Conservation (phyloP, 768 basidiomycete species). For the Pleurotus sapidus region DNA sequence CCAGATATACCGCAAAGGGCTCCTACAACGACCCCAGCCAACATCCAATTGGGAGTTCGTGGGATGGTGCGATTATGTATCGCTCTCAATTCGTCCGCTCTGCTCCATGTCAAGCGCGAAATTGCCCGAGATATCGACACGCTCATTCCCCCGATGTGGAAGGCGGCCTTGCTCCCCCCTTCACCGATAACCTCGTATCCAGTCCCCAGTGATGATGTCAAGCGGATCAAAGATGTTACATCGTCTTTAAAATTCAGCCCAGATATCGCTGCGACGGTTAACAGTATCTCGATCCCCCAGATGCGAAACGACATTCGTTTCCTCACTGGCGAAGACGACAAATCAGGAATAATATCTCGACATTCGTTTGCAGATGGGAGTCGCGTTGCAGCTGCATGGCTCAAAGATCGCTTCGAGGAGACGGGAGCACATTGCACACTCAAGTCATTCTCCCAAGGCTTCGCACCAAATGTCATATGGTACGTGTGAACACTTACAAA, state of each 20-base stretch:
- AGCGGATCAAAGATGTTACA: conserved; percentile 57
- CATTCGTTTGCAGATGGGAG: conserved; percentile 79
- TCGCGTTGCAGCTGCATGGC: conserved; percentile 64
- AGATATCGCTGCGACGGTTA: conserved; percentile 61
- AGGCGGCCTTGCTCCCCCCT: conserved; percentile 57
- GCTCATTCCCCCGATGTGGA: conserved; percentile 73
- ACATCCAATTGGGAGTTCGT: not conserved
- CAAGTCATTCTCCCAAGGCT: conserved; percentile 63
- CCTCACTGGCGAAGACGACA: conserved; percentile 81
- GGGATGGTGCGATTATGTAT: conserved; percentile 37
- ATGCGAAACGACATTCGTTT: conserved; percentile 74
- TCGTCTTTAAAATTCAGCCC: conserved; percentile 64
- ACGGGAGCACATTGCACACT: conserved; percentile 76
- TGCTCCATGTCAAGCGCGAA: conserved; percentile 45
- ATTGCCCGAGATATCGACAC: conserved; percentile 50
- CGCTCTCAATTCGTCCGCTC: conserved; percentile 37
- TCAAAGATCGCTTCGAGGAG: conserved; percentile 69
- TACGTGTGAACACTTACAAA: conserved; percentile 26
- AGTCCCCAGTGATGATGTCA: conserved; percentile 53
- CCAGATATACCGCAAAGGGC: conserved; percentile 14
- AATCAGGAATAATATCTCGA: conserved; percentile 71
- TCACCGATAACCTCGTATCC: conserved; percentile 46
- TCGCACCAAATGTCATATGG: conserved; percentile 89
- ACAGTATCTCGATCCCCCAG: conserved; percentile 62
- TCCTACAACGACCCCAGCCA: conserved; percentile 1